These are phyloP conservation scores for Melastoma malabathricum DNA, from an alignment of 345 rosid species.

Conservation along the genomic window DNA sequence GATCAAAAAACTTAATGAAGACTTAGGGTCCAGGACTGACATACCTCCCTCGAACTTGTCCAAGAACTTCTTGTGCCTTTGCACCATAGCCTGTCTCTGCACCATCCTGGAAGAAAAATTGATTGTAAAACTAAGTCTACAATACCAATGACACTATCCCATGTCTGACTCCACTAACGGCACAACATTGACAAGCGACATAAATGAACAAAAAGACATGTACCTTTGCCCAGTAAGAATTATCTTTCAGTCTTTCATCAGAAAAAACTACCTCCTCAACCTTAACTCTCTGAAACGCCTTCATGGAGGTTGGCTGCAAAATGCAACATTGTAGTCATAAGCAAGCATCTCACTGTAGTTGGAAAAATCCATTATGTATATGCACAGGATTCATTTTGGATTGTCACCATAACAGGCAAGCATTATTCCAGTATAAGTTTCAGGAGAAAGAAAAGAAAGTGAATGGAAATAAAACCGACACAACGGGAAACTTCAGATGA, in stretches of 20 bases:
- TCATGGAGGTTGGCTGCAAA: slow-evolving; percentile 44
- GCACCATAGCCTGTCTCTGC: slow-evolving; percentile 88
- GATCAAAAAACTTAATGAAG: not conserved
- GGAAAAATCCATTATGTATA: no score
- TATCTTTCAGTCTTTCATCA: slow-evolving; percentile 70
- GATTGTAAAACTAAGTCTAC: not conserved
- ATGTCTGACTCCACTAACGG: not conserved
- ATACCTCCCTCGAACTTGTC: slow-evolving; percentile 95
- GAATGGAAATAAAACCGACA: no score
- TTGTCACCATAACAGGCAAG: no score
- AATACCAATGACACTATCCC: not conserved
- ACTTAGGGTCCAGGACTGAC: not conserved
- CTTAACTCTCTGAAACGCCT: slow-evolving; percentile 76
- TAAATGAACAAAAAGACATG: no score
- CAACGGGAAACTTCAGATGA: no score
- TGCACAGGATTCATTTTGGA: no score
- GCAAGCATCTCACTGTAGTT: no score
- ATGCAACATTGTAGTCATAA: not conserved
- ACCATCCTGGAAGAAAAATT: slow-evolving; percentile 35
- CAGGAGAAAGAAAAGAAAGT: no score
- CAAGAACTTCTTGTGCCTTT: slow-evolving; percentile 87
- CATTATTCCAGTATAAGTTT: no score
- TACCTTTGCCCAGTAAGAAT: slow-evolving; percentile 96
- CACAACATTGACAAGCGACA: no score
- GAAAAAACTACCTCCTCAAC: slow-evolving; percentile 53